phyloP scores from a whole-genome alignment of 1,139 yeast genomes.

The Suhomyces ambrosiae region DNA sequence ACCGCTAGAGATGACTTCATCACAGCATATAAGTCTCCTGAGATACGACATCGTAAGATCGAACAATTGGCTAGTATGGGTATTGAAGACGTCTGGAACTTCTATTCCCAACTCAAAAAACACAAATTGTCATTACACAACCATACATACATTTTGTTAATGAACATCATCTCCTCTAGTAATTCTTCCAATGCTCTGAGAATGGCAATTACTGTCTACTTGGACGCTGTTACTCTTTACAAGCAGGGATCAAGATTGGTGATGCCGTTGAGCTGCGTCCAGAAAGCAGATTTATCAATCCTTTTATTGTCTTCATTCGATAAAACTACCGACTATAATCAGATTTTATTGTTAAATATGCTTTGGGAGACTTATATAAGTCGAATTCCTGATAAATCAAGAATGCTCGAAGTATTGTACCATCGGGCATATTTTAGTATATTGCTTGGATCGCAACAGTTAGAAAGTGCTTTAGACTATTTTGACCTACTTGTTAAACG shows the following conservation, averaged over 20 bases:
- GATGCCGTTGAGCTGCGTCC: constrained; percentile 12
- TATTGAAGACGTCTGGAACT: constrained; percentile 5
- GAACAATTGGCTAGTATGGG: constrained; percentile 1
- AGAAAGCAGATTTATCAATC: constrained; percentile 13
- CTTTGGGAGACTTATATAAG: constrained; percentile 24
- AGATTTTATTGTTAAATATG: constrained; percentile 21
- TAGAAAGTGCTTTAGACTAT: constrained; percentile 25
- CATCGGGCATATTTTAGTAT: constrained; percentile 28
- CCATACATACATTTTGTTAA: constrained; percentile 5
- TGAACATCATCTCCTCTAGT: constrained; percentile 6
- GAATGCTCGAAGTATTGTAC: constrained; percentile 19
- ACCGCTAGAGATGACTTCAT: constrained; percentile 5
- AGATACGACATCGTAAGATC: constrained; percentile 11
- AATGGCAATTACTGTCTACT: constrained; percentile 16
- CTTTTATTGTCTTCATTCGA: constrained; percentile 16
- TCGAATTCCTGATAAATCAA: constrained; percentile 4
- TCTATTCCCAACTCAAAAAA: constrained; percentile 7
- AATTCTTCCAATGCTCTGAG: constrained; percentile 11
- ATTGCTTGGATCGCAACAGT: constrained; percentile 29
- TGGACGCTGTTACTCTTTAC: constrained; percentile 18
- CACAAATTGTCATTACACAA: constrained; percentile 3
- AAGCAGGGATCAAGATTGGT: constrained; percentile 16
- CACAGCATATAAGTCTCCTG: constrained; percentile 1
- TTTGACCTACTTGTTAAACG: constrained; percentile 14
- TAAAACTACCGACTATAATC: constrained; percentile 20